Evolutionary conservation across 371 early-diverging fungal genomes (phyloP).

Genomic region (Apophysomyces trapeziformis): DNA sequence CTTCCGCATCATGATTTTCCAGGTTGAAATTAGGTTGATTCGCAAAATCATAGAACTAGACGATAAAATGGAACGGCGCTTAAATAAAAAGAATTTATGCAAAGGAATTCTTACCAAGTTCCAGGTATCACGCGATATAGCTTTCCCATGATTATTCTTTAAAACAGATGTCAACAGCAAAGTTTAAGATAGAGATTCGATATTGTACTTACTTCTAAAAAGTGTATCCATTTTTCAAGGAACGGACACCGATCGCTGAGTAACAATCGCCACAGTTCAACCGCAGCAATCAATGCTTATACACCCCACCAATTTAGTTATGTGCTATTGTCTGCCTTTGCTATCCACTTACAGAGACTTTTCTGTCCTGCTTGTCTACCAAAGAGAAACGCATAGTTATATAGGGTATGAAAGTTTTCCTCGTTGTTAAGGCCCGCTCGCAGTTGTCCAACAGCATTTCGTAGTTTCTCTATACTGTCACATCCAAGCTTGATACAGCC

Average conservation of each 20-base stretch:
- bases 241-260: constrained; percentile 61
- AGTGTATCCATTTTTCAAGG: constrained; percentile 76
- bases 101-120: constrained; percentile 58
- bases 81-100: neutral
- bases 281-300: constrained; percentile 76
- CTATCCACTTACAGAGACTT: constrained; percentile 64
- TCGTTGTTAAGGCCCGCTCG: constrained; percentile 46
- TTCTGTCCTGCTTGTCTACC: constrained; percentile 74
- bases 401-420: constrained; percentile 74
- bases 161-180: neutral
- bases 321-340: neutral
- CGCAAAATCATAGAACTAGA: constrained; percentile 80
- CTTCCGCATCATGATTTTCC: constrained; percentile 74
- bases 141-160: constrained; percentile 75
- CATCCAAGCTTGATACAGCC: constrained; percentile 73
- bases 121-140: constrained; percentile 90
- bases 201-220: constrained; percentile 54
- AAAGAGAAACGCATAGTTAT: constrained; percentile 78
- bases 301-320: neutral
- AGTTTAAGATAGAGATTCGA: neutral
- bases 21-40: constrained; percentile 64
- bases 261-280: constrained; percentile 77
- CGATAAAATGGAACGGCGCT: neutral
- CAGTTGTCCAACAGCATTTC: constrained; percentile 41
- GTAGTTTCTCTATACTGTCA: constrained; percentile 71